A percentile compares a stretch with the other conserved stretches of the same genome.
phyloP scores from a whole-genome alignment of 208 protist genomes.

The Blechomonas ayalai region DNA sequence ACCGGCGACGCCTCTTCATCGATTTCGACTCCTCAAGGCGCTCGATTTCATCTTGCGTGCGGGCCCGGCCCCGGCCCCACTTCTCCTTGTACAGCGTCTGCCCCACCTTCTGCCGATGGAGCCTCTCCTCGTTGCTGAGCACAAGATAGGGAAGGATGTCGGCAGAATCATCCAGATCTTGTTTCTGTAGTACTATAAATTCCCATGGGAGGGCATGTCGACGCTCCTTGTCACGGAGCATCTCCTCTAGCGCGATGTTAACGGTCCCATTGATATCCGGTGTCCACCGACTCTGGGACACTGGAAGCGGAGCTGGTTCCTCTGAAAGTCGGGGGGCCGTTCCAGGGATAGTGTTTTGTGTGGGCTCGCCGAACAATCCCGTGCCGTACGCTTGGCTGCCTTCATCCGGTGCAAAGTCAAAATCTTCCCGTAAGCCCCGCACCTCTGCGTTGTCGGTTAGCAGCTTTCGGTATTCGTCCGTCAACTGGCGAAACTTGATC shows the following conservation, averaged over 20 bases:
- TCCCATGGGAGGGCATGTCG: constrained; percentile 79
- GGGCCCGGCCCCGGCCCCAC: constrained; percentile 62
- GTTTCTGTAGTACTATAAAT: constrained; percentile 62
- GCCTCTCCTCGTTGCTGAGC: constrained; percentile 76
- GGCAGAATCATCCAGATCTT: constrained; percentile 40
- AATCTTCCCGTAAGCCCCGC: constrained; percentile 50
- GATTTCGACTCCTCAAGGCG: constrained; percentile 33
- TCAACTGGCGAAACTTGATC: constrained; percentile 31
- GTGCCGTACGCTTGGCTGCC: background rate
- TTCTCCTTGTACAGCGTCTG: constrained; percentile 56
- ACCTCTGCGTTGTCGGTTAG: constrained; percentile 61
- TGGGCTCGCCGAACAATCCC: background rate
- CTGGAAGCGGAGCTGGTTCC: too few species aligned
- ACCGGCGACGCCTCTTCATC: constrained; percentile 39
- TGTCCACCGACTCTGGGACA: background rate
- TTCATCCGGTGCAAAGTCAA: constrained; percentile 42
- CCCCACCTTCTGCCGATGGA: constrained; percentile 63
- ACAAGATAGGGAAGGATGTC: constrained; percentile 72
- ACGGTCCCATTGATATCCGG: background rate
- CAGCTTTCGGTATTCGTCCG: constrained; percentile 40
- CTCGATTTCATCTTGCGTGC: constrained; percentile 64
- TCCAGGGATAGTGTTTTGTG: too few species aligned
- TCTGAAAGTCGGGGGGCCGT: too few species aligned
- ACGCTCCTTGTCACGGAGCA: constrained; percentile 63
- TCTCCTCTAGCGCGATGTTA: constrained; percentile 22